Evolutionary conservation across 2,329 filamentous ascomycete species (phyloP).

Genomic region (Chaetomium sp.): DNA sequence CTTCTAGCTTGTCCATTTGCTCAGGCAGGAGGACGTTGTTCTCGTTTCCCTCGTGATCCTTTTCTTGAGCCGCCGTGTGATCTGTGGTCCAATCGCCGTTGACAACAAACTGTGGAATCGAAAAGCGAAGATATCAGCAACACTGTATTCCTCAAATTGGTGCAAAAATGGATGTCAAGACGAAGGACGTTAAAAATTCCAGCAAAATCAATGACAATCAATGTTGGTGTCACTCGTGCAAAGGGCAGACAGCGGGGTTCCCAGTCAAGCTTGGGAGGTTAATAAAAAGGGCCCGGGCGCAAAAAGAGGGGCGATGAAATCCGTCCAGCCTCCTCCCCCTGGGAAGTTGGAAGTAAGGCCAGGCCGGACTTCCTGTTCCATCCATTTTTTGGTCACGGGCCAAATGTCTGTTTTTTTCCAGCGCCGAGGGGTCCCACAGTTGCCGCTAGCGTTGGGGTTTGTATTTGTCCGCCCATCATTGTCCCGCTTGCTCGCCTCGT

Average conservation of each 20-base stretch:
- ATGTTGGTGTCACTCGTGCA: conserved; percentile 4
- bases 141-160: too few species aligned
- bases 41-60: conserved; percentile 74
- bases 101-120: conserved; percentile 71
- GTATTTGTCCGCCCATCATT: background rate
- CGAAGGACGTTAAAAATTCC: background rate
- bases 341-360: conserved; percentile 6
- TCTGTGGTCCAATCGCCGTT: conserved; percentile 88
- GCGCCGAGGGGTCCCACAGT: conserved; percentile 10
- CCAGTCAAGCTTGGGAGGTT: conserved; percentile 2
- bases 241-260: conserved; percentile 8
- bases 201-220: background rate
- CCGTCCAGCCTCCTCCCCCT: background rate
- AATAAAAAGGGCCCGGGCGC: conserved; percentile 3
- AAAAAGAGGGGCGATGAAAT: conserved; percentile 7
- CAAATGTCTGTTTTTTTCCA: conserved; percentile 9
- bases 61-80: conserved; percentile 71
- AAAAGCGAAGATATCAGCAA: conserved; percentile 22
- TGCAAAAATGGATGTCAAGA: conserved; percentile 1
- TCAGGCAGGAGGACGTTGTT: conserved; percentile 86
- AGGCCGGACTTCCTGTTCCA: conserved; percentile 5
- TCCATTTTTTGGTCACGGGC: conserved; percentile 8
- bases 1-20: conserved; percentile 47
- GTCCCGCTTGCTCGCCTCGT: background rate
- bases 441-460: conserved; percentile 6